Percentiles rank a stretch among this genome's conserved stretches.
Evolutionary conservation across 139 green algal genomes (phyloP).

Genomic region (Raphidocelis subcapitata): DNA sequence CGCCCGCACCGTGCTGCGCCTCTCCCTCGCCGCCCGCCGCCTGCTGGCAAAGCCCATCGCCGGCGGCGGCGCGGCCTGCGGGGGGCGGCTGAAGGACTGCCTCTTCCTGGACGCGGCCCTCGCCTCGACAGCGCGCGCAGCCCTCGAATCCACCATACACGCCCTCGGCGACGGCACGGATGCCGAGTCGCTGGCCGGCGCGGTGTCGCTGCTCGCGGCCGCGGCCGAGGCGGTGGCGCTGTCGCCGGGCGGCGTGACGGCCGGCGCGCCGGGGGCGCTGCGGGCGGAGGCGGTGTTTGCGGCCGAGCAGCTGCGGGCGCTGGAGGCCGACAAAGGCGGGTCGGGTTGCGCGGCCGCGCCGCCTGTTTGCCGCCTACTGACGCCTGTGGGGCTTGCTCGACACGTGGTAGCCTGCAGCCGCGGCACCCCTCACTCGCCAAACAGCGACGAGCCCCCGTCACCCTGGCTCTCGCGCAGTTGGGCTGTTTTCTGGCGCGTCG

Average conservation of each 20-base stretch:
- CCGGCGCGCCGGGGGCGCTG: background rate
- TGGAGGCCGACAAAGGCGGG: background rate
- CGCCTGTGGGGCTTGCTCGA: no score
- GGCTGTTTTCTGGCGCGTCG: no score
- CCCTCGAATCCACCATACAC: slow-evolving; percentile 42
- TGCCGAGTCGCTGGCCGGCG: background rate
- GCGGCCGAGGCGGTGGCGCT: background rate
- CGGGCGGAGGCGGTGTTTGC: background rate
- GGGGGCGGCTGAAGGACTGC: slow-evolving; percentile 48
- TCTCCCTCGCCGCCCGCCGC: background rate
- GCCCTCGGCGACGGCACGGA: background rate
- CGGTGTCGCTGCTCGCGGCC: slow-evolving; percentile 3
- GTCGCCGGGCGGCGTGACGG: background rate
- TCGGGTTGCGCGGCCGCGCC: background rate
- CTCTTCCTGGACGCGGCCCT: slow-evolving; percentile 74
- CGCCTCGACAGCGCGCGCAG: slow-evolving; percentile 37
- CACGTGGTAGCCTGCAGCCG: no score
- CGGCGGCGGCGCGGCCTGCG: slow-evolving; percentile 6
- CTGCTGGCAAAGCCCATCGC: background rate
- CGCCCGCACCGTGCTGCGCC: no score
- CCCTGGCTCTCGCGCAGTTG: no score
- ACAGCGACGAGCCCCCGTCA: no score
- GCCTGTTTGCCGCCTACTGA: no score
- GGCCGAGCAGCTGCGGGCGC: background rate
- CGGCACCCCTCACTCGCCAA: no score